phyloP scores from a whole-genome alignment of 257 asterid species.

The Leptodermis oblonga region DNA sequence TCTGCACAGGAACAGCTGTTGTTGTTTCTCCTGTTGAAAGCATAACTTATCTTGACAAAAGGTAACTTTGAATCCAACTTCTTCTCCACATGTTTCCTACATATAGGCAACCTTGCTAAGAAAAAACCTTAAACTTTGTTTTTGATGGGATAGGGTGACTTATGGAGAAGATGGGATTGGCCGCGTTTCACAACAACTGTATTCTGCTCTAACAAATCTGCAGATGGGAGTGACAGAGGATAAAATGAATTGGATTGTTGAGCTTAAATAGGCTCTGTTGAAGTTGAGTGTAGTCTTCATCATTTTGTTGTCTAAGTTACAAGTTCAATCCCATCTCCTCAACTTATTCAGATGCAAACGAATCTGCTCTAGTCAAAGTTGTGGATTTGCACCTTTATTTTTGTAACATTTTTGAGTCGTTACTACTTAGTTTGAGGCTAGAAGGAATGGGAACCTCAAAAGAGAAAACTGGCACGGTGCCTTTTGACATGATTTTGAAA shows the following conservation, averaged over 20 bases:
- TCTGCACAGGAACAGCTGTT: slow-evolving; percentile 96
- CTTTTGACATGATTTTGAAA: no score
- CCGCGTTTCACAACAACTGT: slow-evolving; percentile 67
- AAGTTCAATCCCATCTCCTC: neutral
- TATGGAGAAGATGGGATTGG: slow-evolving; percentile 76
- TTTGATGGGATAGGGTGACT: slow-evolving; percentile 41
- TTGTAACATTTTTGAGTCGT: neutral
- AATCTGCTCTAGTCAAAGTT: neutral
- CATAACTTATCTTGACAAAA: slow-evolving; percentile 64
- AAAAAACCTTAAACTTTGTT: no score
- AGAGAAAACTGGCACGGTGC: no score
- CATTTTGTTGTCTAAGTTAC: neutral
- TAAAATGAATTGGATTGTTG: slow-evolving; percentile 70
- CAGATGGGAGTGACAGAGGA: slow-evolving; percentile 88
- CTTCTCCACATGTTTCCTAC: neutral
- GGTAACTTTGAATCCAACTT: slow-evolving; percentile 32
- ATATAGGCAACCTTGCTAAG: neutral
- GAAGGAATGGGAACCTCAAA: no score
- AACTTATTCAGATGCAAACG: neutral
- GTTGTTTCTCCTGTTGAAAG: slow-evolving; percentile 96
- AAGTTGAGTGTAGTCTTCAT: neutral
- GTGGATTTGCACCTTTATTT: neutral
- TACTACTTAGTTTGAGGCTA: no score
- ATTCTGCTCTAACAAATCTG: slow-evolving; percentile 75
- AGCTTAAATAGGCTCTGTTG: slow-evolving; percentile 42